These are phyloP conservation scores for Kuraishia molischiana DNA, from an alignment of 805 yeast genomes.

Conservation along the genomic window DNA sequence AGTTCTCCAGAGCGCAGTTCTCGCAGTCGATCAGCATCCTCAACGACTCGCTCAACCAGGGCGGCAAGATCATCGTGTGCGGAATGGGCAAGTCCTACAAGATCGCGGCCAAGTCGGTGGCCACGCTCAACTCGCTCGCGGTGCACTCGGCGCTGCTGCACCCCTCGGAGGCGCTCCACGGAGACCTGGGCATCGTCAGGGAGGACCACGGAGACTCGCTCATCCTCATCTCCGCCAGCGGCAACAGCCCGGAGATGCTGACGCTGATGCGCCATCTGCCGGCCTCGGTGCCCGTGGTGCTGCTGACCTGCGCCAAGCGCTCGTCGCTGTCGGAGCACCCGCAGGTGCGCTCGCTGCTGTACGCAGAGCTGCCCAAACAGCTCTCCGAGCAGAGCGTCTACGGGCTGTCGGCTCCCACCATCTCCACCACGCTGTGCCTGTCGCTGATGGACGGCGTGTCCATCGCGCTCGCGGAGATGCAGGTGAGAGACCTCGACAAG, in stretches of 20 bases:
- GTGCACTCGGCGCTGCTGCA: constrained; percentile 60
- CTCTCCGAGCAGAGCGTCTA: constrained; percentile 54
- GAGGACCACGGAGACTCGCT: constrained; percentile 46
- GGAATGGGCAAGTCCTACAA: constrained; percentile 85
- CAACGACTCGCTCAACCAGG: constrained; percentile 28
- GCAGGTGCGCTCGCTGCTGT: constrained; percentile 40
- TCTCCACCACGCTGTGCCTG: constrained; percentile 69
- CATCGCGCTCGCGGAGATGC: constrained; percentile 61
- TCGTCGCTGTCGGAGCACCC: constrained; percentile 44
- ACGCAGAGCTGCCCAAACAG: constrained; percentile 50
- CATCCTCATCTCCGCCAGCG: constrained; percentile 68
- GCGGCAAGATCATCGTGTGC: constrained; percentile 65
- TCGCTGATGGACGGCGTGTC: constrained; percentile 73
- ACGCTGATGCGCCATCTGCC: constrained; percentile 51
- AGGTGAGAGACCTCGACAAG: constrained; percentile 42
- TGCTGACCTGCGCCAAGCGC: constrained; percentile 53
- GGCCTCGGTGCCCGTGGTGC: constrained; percentile 37
- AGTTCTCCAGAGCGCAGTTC: constrained; percentile 35
- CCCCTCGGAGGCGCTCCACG: constrained; percentile 85
- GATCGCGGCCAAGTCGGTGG: constrained; percentile 69
- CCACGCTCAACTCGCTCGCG: constrained; percentile 75
- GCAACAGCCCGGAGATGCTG: constrained; percentile 71
- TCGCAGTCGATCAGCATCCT: constrained; percentile 31
- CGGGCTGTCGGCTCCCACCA: constrained; percentile 84
- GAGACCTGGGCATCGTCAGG: constrained; percentile 70